Conservation (phyloP, 305 asterid species). For the Solanum hybrid region DNA sequence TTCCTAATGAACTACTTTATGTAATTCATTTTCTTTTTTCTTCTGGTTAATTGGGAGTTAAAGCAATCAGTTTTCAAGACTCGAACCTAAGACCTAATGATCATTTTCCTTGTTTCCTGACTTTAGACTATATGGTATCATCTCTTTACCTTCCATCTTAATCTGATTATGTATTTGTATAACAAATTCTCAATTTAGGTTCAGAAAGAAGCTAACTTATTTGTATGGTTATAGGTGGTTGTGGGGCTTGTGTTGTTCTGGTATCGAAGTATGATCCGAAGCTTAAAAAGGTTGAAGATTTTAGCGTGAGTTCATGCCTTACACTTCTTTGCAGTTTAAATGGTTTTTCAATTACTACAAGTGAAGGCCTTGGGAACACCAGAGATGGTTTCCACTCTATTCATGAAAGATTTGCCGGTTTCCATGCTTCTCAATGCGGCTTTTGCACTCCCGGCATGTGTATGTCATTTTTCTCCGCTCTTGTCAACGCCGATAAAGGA, state of each 20-base stretch:
- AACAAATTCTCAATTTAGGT: background rate
- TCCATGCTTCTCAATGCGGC: slow-evolving; percentile 84
- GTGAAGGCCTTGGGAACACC: slow-evolving; percentile 71
- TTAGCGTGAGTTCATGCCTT: slow-evolving; percentile 52
- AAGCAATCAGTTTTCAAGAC: background rate
- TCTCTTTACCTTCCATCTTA: background rate
- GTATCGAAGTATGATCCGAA: slow-evolving; percentile 44
- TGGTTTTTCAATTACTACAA: slow-evolving; percentile 58
- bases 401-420: slow-evolving; percentile 67
- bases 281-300: slow-evolving; percentile 32
- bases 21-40: background rate
- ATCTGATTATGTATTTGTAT: background rate
- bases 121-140: background rate
- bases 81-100: background rate
- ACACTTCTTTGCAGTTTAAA: slow-evolving; percentile 60
- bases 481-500: slow-evolving; percentile 43
- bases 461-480: slow-evolving; percentile 62
- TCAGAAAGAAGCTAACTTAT: background rate
- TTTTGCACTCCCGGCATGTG: slow-evolving; percentile 84
- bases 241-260: slow-evolving; percentile 76
- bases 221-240: slow-evolving; percentile 45
- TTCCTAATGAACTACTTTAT: background rate
- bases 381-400: slow-evolving; percentile 73
- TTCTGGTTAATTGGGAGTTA: background rate
- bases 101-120: background rate